Evolutionary conservation across 2,329 filamentous ascomycete species (phyloP).

Genomic region (Paraconiothyrium brasiliense): DNA sequence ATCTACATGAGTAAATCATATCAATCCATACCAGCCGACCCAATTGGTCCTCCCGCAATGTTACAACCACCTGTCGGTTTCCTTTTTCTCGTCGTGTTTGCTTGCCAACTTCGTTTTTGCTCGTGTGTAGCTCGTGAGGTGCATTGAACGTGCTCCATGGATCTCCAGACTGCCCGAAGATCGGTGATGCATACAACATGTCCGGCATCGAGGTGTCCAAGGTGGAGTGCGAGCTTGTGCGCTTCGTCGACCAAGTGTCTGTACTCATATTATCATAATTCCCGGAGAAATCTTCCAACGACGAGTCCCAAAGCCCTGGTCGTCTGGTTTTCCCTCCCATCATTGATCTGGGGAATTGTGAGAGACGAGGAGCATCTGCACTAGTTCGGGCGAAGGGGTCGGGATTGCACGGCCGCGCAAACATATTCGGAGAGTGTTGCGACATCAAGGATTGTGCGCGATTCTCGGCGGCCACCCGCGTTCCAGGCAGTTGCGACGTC

Average conservation of each 20-base stretch:
- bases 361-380: conserved; percentile 28
- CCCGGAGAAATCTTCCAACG: conserved; percentile 22
- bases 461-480: conserved; percentile 15
- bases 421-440: conserved; percentile 19
- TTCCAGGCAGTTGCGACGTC: background rate
- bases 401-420: conserved; percentile 23
- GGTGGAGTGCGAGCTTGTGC: conserved; percentile 23
- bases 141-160: conserved; percentile 22
- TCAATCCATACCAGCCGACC: conserved; percentile 28
- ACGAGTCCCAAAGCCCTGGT: conserved; percentile 27
- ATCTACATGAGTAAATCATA: conserved; percentile 4
- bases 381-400: conserved; percentile 30
- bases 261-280: conserved; percentile 31
- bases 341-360: conserved; percentile 26
- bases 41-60: conserved; percentile 41
- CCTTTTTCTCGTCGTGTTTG: conserved; percentile 19
- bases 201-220: conserved; percentile 32
- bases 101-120: conserved; percentile 15
- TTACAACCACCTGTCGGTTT: conserved; percentile 32
- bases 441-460: conserved; percentile 24
- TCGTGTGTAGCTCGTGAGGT: conserved; percentile 12
- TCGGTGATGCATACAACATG: conserved; percentile 23
- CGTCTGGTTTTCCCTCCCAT: conserved; percentile 13
- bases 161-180: conserved; percentile 14
- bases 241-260: conserved; percentile 32